phyloP scores from a whole-genome alignment of 176 grass and related monocot genomes.

The Zoysia japonica region DNA sequence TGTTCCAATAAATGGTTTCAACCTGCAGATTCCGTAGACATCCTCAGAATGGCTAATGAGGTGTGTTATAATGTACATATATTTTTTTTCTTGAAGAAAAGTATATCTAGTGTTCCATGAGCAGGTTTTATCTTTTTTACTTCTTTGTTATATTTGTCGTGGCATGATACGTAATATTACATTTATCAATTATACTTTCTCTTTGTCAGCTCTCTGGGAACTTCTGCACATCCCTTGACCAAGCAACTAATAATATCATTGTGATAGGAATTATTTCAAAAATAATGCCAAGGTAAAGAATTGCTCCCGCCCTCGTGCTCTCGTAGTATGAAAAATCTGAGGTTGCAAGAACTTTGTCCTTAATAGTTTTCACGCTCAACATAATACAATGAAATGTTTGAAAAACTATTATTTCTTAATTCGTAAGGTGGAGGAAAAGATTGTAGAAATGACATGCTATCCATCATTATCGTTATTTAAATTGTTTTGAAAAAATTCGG shows the following conservation, averaged over 20 bases:
- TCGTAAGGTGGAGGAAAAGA: no score
- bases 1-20: conserved; percentile 73
- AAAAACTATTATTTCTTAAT: neutral
- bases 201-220: conserved; percentile 59
- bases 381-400: neutral
- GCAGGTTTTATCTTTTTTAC: neutral
- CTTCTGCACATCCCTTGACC: conserved; percentile 57
- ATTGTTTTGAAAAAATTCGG: no score
- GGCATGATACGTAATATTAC: conserved; percentile 1
- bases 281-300: conserved; percentile 60
- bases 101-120: conserved; percentile 13
- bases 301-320: neutral
- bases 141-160: conserved; percentile 18
- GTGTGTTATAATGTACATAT: conserved; percentile 28
- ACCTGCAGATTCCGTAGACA: conserved; percentile 58
- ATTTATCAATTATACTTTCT: conserved; percentile 34
- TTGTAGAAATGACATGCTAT: neutral
- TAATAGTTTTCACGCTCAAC: neutral
- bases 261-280: conserved; percentile 56
- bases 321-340: neutral
- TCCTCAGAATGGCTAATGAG: conserved; percentile 79
- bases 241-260: conserved; percentile 31
- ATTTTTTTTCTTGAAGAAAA: neutral
- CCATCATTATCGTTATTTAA: neutral
- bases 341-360: neutral